phyloP scores from a whole-genome alignment of 2,329 filamentous ascomycete genomes.

The Penicillium hordei region DNA sequence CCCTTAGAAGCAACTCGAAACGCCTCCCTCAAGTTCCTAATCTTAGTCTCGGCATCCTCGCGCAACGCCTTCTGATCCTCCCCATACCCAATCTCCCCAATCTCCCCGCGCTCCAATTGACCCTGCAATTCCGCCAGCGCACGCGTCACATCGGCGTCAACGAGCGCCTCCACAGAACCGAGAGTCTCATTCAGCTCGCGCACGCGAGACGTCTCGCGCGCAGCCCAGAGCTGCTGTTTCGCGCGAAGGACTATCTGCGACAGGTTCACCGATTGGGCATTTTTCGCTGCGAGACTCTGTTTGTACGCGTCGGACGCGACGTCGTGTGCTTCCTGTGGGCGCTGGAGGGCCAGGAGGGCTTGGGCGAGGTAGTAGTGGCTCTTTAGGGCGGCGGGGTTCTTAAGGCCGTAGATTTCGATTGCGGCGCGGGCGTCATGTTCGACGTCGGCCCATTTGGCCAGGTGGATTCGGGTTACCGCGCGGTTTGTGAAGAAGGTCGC shows the following conservation, averaged over 20 bases:
- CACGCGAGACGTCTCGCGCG: slow-evolving; percentile 57
- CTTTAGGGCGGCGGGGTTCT: slow-evolving; percentile 66
- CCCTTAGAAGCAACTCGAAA: slow-evolving; percentile 45
- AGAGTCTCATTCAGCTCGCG: slow-evolving; percentile 47
- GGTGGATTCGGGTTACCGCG: slow-evolving; percentile 75
- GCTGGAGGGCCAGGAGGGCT: slow-evolving; percentile 72
- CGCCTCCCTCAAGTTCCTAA: slow-evolving; percentile 46
- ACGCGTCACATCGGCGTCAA: slow-evolving; percentile 41
- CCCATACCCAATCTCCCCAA: slow-evolving; percentile 64
- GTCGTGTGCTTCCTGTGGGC: slow-evolving; percentile 70
- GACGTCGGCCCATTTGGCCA: slow-evolving; percentile 70
- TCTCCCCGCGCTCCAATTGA: slow-evolving; percentile 39
- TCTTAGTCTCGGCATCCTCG: slow-evolving; percentile 50
- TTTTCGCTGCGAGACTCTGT: slow-evolving; percentile 62
- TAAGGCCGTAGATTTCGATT: slow-evolving; percentile 60
- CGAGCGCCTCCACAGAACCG: slow-evolving; percentile 41
- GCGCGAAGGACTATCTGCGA: slow-evolving; percentile 72
- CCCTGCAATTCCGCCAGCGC: slow-evolving; percentile 39
- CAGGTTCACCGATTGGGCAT: slow-evolving; percentile 68
- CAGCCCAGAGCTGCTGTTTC: slow-evolving; percentile 85
- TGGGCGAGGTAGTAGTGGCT: slow-evolving; percentile 80
- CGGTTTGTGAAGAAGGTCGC: slow-evolving; percentile 85
- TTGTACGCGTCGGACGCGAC: slow-evolving; percentile 72
- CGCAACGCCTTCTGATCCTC: slow-evolving; percentile 63
- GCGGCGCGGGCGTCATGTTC: slow-evolving; percentile 75